Base-by-base conservation (phyloP, 2,329 filamentous ascomycete species). In the Beauveria brongniartii region DNA sequence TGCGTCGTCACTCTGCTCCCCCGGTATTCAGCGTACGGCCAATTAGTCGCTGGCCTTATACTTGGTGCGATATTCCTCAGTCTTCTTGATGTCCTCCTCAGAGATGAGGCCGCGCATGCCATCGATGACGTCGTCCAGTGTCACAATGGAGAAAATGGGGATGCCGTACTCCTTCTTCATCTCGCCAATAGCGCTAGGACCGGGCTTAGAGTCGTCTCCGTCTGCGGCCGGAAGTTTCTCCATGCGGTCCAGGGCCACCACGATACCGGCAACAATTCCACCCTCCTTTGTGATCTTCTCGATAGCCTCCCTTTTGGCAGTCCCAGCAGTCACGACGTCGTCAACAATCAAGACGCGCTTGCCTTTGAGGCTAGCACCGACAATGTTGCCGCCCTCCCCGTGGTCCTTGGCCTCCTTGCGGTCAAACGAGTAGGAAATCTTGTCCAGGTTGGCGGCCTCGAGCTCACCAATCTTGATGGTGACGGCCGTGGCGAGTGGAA, bases 321-420 rank as follows among this genome's bases (percentile, higher is more conserved):
- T 97, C 30, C 94, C 94, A 0, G 92, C 93, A 1, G 92, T 97
- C 69, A 97, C 93, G 61, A 99, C 93, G 76, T 97, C 94, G 78
- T 99, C 94, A 46, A 99, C 88, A 67, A 99, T 90, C 40, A 99
- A 81, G 18, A 97, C 86, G 63, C 83, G 85, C 82, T 94, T 92
- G 59, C 90, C 92, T 76, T 89, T 89, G 57, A 97, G 79, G 7
- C 88, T 82, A 34, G 91, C 90, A 12, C 94, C 94, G 16, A 97
- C 92, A 69, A 97, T 96, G 72, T 85, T 89, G 50, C 94, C 93
- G 40, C 93, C 93, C 76, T 99, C 94, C 50, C 94, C 93, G 73
- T 97, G 93, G 70, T 91, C 90, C 80, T 97, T 97, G 69, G 88
- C 90, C 77, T 97, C 94, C 78, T 97, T 97, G 70, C 94, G 86